Evolutionary conservation across 1,284 basidiomycete genomes (phyloP).

Genomic region (Sparassis latifolia): DNA sequence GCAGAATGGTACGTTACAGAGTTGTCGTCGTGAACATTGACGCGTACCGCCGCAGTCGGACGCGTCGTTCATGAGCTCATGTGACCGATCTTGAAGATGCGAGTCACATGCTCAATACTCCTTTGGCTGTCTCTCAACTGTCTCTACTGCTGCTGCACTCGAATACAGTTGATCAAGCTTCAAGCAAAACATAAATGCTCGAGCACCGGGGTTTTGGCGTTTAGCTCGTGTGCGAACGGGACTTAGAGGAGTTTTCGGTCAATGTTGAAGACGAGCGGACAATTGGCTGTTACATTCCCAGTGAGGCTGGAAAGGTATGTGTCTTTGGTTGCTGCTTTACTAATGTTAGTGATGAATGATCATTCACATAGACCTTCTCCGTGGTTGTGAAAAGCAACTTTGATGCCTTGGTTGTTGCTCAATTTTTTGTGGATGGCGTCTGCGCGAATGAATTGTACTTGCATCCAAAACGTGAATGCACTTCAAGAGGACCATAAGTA

Average conservation of each 20-base stretch:
- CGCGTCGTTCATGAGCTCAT: conserved; percentile 17
- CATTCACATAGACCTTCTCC: not conserved
- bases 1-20: conserved; percentile 33
- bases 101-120: not conserved
- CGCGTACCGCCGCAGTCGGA: conserved; percentile 21
- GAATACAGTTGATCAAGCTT: not conserved
- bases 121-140: not conserved
- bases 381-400: not conserved
- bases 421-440: no score
- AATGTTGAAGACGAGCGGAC: not conserved
- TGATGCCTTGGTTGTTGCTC: not conserved
- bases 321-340: no score
- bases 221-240: no score
- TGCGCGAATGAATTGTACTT: no score
- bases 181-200: not conserved
- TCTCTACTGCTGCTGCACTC: not conserved
- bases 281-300: conserved; percentile 6
- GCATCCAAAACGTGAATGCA: not conserved
- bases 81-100: not conserved
- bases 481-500: not conserved
- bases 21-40: conserved; percentile 27
- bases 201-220: no score
- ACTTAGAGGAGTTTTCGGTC: not conserved
- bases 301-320: conserved; percentile 5
- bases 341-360: not conserved